Percentiles rank a stretch among this genome's conserved stretches.
Evolutionary conservation across 257 asterid genomes (phyloP).

Genomic region (Plectranthus barbatus): DNA sequence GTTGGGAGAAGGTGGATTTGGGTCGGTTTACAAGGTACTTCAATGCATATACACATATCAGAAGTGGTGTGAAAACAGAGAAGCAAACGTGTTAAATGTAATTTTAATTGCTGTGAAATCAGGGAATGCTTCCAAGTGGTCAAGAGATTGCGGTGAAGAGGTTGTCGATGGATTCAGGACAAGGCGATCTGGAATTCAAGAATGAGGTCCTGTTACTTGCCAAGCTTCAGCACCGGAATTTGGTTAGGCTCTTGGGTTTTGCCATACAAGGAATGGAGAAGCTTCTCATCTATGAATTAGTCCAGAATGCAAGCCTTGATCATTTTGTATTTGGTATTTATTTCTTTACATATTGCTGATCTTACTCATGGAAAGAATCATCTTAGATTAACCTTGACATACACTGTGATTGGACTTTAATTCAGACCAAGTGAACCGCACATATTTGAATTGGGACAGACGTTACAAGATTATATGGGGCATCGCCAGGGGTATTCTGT

Average conservation of each 20-base stretch:
- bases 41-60: not conserved
- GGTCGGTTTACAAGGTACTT: conserved; percentile 29
- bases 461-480: conserved; percentile 15
- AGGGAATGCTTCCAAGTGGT: conserved; percentile 8
- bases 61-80: not conserved
- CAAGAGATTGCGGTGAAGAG: conserved; percentile 13
- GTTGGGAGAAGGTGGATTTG: conserved; percentile 38
- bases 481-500: conserved; percentile 6
- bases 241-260: conserved; percentile 15
- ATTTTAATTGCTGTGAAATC: not conserved
- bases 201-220: conserved; percentile 14
- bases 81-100: not conserved
- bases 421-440: not conserved
- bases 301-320: conserved; percentile 17
- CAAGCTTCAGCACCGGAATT: conserved; percentile 17
- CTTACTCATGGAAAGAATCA: not conserved
- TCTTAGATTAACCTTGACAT: not conserved
- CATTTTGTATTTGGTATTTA: conserved; percentile 6
- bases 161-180: conserved; percentile 2
- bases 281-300: conserved; percentile 19
- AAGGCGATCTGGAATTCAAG: conserved; percentile 13
- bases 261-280: conserved; percentile 3
- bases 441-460: conserved; percentile 4
- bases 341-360: not conserved
- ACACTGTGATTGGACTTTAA: not conserved